These are phyloP conservation scores for Leucosporidium yakuticum DNA, from an alignment of 768 basidiomycete species.

Conservation along the genomic window DNA sequence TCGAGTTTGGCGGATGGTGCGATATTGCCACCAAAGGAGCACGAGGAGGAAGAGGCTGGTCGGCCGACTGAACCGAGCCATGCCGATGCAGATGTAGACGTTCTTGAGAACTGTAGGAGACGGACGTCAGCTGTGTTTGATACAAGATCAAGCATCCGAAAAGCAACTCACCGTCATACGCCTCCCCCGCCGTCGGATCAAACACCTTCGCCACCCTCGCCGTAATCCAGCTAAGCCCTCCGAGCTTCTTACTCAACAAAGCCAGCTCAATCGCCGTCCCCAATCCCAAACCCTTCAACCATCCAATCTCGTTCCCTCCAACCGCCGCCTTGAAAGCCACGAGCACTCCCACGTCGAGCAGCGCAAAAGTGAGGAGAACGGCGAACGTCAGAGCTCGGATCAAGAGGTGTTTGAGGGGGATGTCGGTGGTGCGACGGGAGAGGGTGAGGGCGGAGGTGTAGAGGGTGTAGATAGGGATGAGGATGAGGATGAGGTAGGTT, in stretches of 20 bases:
- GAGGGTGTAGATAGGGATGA: not conserved
- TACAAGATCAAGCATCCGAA: not conserved
- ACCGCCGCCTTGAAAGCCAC: not conserved
- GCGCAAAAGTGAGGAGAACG: not conserved
- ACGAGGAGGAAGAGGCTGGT: constrained; percentile 13
- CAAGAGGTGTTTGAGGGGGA: not conserved
- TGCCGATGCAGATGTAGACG: not conserved
- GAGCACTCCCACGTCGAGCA: not conserved
- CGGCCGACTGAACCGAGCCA: constrained; percentile 10
- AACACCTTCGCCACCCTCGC: not conserved
- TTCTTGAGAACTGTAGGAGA: constrained; percentile 1
- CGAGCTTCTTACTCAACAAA: not conserved
- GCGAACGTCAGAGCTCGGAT: constrained; percentile 8
- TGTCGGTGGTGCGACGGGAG: not conserved
- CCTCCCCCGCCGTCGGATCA: not conserved
- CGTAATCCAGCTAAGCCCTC: not conserved
- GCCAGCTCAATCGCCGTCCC: not conserved
- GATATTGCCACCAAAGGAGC: constrained; percentile 8
- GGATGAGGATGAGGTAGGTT: not conserved
- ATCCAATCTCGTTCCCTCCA: not conserved
- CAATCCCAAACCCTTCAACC: not conserved
- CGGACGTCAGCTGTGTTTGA: too few species aligned
- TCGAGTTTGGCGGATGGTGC: not conserved
- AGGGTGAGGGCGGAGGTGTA: not conserved
- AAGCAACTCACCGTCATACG: not conserved